Base-by-base conservation (phyloP, 116 monocot genomes). In the Trichopus zeylanicus region DNA sequence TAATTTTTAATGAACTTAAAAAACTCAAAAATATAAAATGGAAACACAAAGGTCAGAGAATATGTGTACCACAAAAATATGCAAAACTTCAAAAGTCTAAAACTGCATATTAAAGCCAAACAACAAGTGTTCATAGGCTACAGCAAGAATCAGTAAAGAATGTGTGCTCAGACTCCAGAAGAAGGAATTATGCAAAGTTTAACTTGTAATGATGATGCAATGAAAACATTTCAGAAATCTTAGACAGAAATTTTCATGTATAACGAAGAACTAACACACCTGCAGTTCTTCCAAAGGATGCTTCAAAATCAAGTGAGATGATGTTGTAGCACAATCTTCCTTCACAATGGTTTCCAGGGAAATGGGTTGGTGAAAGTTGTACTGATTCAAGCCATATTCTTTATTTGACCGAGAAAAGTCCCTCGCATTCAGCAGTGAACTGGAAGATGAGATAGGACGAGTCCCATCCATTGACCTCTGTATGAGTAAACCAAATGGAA, bases 261-360 rank as follows among this genome's bases (percentile, higher is more conserved):
- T 4, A 16, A 42, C n/a, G 12, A 4, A 42, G 11, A 29, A 26
- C 16, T 61, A 4, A 42, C n/a, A 69, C 26, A 95, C 95, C 90
- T 95, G 90, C 47, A 84, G 87, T 58, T 95, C 95, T 61, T 90
- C 79, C 62, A 77, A 60, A 38, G 95, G 90, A 73, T 95, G 86
- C 65, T 62, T 84, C 49, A 95, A 70, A 57, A 95, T 84, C 65
- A 95, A 70, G 67, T 90, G 95, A 28, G 95, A 95, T 3, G 87
- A 78, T 8, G 65, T 48, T 34, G 29, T 48, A 37, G 76, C 70
- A 7, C 25, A 63, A 59, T 79, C 78, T 30, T 83, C 81, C 62
- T 78, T 90, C 20, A 52, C 11, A 34, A 37, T 30, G 59, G 70
- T 55, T 24, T 86, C 89, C 46, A 73, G 53, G 33, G 70, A 72